Base-by-base conservation (phyloP, 768 basidiomycete species). In the Pisolithus albus region DNA sequence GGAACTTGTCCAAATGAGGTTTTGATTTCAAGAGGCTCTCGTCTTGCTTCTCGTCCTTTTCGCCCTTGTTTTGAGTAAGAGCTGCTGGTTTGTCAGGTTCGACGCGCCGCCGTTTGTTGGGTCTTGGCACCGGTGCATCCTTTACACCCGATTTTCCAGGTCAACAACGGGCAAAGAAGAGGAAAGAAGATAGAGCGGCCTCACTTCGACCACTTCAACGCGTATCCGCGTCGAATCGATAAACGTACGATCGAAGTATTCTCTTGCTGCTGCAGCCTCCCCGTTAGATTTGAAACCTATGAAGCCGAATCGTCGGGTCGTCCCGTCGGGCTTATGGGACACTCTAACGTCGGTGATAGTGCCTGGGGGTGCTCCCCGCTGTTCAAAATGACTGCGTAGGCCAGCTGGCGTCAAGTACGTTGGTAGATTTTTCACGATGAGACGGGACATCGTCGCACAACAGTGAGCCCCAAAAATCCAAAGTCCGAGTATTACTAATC, bases 301-400 rank as follows among this genome's bases (percentile, higher is more conserved):
- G 61, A 98, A 99, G 0, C 88, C 96, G 64, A 99, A 94, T 32
- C 89, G 77, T 7, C 96, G 76, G 0, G 87, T 84, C 0, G 83
- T 84, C 1, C 92, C 92, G 63, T 91, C 84, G 0, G 68, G 71
- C 66, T 89, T 88, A 24, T 75, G 75, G 4, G 91, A 81, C 47
- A 97, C 77, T 64, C 89, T 89, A 46, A 84, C 75, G 70, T 98
- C 96, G 4, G 96, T 99, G 43, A 96, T 76, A 1, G 76, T 80
- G 4, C 84, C 87, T 0, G 72, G 70, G 1, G 85, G 86, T 18
- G 78, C 77, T 23, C 72, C 76, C 32, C 73, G 74, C 53, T 80
- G 76, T 51, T 81, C 75, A 57, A 92, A 88, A 64, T 90, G 84
- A 49, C 79, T 77, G 45, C 78, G 75, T 15, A 92, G 79, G 16